Evolutionary conservation across 1,284 basidiomycete genomes (phyloP), one percentile per base, ranked within the genome.

Genomic region (Omphalotus olearius): DNA sequence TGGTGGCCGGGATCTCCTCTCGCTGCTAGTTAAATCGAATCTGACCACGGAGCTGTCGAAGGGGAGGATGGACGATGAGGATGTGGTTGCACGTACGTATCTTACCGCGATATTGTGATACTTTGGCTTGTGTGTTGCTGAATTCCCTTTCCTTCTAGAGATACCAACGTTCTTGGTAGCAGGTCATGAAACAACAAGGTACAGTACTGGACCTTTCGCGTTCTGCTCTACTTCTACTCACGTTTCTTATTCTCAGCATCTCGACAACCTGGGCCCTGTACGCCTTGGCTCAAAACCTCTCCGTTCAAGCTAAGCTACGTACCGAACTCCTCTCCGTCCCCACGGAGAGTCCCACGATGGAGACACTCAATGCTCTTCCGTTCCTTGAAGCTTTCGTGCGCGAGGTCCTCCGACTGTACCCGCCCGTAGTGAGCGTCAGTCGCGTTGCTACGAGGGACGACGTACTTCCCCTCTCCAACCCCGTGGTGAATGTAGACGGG

Each of bases 111-210:
- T 25, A 26, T 25, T 14, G 7, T 46, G 47, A 6, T 50, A 25
- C 14, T 10, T 3, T n/a, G 33, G 4, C 9, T 49, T n/a, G n/a
- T n/a, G n/a, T n/a, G n/a, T n/a, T n/a, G n/a, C 30, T 6, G 18
- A 49, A 6, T 5, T 23, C 47, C 13, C 38, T n/a, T 51, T n/a
- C 37, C 26, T n/a, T 13, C 4, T 42, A 81, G 80, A 82, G 68
- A 68, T 83, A 6, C 75, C 80, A 0, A 82, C 80, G 0, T 83
- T 83, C 66, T 62, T 87, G 2, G 68, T 80, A 4, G 82, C 83
- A 4, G 91, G 91, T 0, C 87, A 92, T 64, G 90, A 93, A 63
- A 93, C 91, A 0, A 86, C 82, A 0, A 80, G 83, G 77, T 78
- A 60, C 4, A 57, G 35, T 33, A 14, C 13, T 11, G 10, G 18